Evolutionary conservation across 2,329 filamentous ascomycete genomes (phyloP), one percentile per base, ranked within the genome.

Genomic region (Coniochaeta prunicola): DNA sequence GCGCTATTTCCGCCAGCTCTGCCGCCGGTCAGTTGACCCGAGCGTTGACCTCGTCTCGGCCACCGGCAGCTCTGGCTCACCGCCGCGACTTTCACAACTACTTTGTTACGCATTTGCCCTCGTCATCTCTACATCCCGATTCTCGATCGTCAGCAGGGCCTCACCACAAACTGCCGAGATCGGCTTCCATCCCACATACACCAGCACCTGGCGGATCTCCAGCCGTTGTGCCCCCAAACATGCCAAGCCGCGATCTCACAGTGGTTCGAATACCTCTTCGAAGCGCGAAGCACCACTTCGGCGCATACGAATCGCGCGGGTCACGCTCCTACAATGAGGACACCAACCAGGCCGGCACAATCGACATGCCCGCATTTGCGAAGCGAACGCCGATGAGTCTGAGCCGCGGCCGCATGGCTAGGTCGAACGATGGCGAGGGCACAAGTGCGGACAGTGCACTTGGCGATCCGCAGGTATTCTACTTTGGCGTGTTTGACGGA

Each of bases 211-310:
- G 81, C 38, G 78, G 80, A 30, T 77, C 81, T 42, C 84, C 86
- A 13, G 78, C 82, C 17, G 77, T 81, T 1, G 77, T 83, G n/a
- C 80, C 84, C 12, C 79, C 83, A 56, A 77, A 86, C 56, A 83
- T 84, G 62, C 73, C 80, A 15, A 80, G 76, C 58, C 84, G 91
- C 65, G 92, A 97, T 66, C 85, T 94, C 64, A 97, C 94, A 0
- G 91, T 97, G 6, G 94, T 97, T 54, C 89, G 94, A 36, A 99
- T 99, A 69, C 94, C 94, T 5, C 78, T 99, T 62, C 89, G 88
- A 66, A 92, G 89, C 66, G 94, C 94, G 31, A 97, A 97, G 70
- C 94, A 99, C 70, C 94, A 99, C 75, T 97, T 96, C 68, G 94
- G 94, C 28, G 90, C 86, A 26, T 84, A 84, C 13, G 83, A 89